phyloP scores from a whole-genome alignment of 352 stramenopile species.

The Phytophthora meadii region DNA sequence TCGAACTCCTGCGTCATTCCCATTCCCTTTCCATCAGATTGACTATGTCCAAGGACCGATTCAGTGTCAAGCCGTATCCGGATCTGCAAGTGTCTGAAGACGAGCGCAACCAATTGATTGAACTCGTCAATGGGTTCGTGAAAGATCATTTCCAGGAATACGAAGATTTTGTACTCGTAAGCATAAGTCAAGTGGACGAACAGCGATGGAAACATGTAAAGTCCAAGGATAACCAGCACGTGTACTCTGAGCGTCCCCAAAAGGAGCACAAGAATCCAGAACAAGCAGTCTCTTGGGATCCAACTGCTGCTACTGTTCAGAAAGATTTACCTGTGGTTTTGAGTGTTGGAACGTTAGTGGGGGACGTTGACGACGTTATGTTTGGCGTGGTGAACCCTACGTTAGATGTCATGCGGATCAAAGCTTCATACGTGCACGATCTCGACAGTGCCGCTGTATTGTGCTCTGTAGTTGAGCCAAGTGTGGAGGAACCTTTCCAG shows the following conservation, averaged over 20 bases:
- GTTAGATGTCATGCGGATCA: conserved; percentile 40
- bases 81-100: conserved; percentile 22
- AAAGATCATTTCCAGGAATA: conserved; percentile 41
- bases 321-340: conserved; percentile 25
- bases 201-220: conserved; percentile 44
- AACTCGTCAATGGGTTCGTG: conserved; percentile 28
- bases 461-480: conserved; percentile 27
- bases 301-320: neutral
- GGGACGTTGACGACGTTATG: conserved; percentile 45
- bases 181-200: conserved; percentile 29
- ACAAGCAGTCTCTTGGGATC: conserved; percentile 7
- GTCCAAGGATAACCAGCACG: conserved; percentile 32
- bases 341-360: conserved; percentile 35
- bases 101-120: conserved; percentile 17
- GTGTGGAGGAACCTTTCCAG: conserved; percentile 26
- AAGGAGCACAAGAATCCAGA: neutral
- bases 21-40: too few relatives aligned
- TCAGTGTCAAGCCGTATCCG: conserved; percentile 29
- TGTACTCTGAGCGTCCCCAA: conserved; percentile 14
- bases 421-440: conserved; percentile 37
- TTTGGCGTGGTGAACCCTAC: conserved; percentile 41
- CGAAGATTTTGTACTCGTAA: conserved; percentile 33
- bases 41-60: conserved; percentile 27
- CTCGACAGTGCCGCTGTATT: conserved; percentile 35
- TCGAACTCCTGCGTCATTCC: neutral